Evolutionary conservation across 805 yeast species (phyloP), one percentile per base, ranked within the genome.

Genomic region (Wickerhamomyces subpelliculosus): DNA sequence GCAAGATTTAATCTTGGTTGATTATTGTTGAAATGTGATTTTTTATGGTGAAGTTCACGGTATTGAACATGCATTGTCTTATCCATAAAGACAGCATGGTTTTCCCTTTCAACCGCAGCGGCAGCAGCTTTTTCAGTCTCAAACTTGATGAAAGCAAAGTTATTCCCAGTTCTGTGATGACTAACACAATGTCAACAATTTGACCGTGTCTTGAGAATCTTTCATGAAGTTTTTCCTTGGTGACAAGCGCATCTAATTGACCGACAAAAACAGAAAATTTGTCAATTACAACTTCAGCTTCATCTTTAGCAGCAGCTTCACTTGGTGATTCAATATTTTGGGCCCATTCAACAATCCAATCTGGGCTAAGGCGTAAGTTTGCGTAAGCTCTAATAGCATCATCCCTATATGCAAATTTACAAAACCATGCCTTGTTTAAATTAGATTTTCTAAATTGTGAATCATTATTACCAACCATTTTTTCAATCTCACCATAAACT

Each of bases 371-470:
- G 46, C 81, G 72, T 43, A 82, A 64, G 48, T 71, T 73, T 3
- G 93, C 88, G 64, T 75, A 86, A 0, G 95, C 94, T 51, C 84
- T 71, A 32, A 85, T 84, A 11, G 96, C 95, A 58, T 87, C 95
- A 55, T 84, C 94, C 33, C 96, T 73, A 56, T 73, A 85, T 2
- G 78, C 83, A 62, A 78, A 86, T 52, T 83, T 82, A 45, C 79
- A 73, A 54, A 80, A 85, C 95, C 94, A 87, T 21, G 70, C 67
- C 35, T 59, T 63, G 36, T 54, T 46, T 35, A 51, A 25, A 32
- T 48, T 62, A 51, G 44, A 54, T 40, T 46, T 60, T 41, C 51
- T 47, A 32, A 54, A 54, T 8, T 46, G 45, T 3, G 58, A 47
- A 35, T 64, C 68, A 37, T 57, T 58, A 40, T 58, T 55, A 9